These are phyloP conservation scores for Taphrina communis DNA, from an alignment of 1,139 yeast genomes.

Conservation along the genomic window DNA sequence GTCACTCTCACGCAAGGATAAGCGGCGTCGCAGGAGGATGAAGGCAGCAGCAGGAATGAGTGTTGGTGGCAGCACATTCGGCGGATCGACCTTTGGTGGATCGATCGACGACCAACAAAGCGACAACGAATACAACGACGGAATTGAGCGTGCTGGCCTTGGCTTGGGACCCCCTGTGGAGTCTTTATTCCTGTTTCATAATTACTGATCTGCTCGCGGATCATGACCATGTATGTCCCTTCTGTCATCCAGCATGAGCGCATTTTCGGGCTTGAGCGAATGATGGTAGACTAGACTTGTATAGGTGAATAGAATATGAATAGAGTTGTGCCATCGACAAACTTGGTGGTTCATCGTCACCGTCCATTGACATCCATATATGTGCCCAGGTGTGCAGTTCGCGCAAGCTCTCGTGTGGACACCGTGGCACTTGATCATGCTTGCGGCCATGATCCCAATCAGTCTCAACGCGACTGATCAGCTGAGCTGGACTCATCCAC, in stretches of 20 bases:
- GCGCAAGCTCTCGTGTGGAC: no score
- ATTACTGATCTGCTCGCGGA: conserved; percentile 13
- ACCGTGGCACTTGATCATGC: no score
- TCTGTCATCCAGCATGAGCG: conserved; percentile 15
- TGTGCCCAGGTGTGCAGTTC: no score
- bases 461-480: no score
- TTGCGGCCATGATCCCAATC: no score
- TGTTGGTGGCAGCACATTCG: conserved; percentile 10
- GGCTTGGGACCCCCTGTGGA: conserved; percentile 37
- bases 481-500: no score
- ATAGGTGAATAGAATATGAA: background rate
- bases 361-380: no score
- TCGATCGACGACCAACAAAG: conserved; percentile 24
- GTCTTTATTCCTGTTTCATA: conserved; percentile 32
- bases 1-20: conserved; percentile 34
- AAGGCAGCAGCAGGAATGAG: conserved; percentile 30
- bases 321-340: background rate
- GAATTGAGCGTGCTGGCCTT: conserved; percentile 37
- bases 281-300: conserved; percentile 7
- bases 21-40: conserved; percentile 29
- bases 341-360: no score
- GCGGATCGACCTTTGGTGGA: conserved; percentile 26
- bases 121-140: conserved; percentile 29
- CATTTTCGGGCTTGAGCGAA: conserved; percentile 2
- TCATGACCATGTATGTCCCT: conserved; percentile 1